Base-by-base conservation (phyloP, 768 basidiomycete species). In the Podaxis carcinomalis region DNA sequence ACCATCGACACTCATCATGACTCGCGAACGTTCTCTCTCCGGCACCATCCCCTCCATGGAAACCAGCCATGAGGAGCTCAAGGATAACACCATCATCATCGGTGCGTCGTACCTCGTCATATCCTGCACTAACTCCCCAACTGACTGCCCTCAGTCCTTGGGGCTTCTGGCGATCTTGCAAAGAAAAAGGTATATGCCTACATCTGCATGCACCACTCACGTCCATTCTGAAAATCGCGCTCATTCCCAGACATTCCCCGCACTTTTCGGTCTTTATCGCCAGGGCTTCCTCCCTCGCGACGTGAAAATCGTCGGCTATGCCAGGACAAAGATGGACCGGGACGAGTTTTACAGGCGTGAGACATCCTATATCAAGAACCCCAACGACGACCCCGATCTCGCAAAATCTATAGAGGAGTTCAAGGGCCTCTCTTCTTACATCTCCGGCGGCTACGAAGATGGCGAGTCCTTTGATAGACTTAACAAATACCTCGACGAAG, bases 81-180 rank as follows among this genome's bases (percentile, higher is more conserved):
- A 80, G 73, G 88, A 93, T 61, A 94, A 96, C 79, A 95, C 93
- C 19, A 72, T 93, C 78, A 87, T 97, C 77, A 77, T 96, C 68
- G 93, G 93, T 90, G 65, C 68, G 87, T 25, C 9, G 9, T n/a
- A 78, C 49, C 23, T 25, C 42, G 28, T 27, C 16, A 23, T 19
- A 27, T 23, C 25, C 9, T 7, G 13, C 28, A 32, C 28, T 7
- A 3, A 14, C 10, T 23, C 44, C 19, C 47, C 35, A 13, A 42
- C 51, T 52, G 5, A 56, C 51, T 32, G 36, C 40, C 39, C 57
- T 9, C 70, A 94, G 95, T 98, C 57, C 85, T 95, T 63, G 96
- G 96, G 59, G 96, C 96, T 2, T 95, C 93, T 59, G 96, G 96
- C 42, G 96, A 99, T 80, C 82, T 99, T 50, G 96, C 96, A 64